Conservation (phyloP, 768 basidiomycete species). For the Auricularia cornea region DNA sequence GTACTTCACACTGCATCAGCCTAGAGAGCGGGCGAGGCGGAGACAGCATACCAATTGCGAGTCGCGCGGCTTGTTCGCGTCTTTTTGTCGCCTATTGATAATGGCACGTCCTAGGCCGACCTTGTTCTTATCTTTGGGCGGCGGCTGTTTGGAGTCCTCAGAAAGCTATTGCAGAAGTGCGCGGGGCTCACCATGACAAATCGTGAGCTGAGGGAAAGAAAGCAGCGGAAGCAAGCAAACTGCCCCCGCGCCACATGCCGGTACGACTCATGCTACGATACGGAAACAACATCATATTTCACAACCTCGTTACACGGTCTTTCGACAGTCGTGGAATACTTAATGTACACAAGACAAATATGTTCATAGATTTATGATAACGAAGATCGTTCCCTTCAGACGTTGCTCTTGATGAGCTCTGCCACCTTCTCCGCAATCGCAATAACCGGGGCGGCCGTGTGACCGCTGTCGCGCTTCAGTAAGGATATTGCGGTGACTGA, state of each 20-base stretch:
- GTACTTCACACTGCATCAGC: constrained; percentile 42
- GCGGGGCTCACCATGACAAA: neutral
- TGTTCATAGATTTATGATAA: no score
- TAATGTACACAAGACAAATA: no score
- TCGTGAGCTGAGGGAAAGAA: neutral
- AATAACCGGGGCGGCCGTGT: constrained; percentile 6
- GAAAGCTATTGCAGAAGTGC: neutral
- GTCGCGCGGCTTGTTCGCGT: constrained; percentile 51
- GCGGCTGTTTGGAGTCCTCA: neutral
- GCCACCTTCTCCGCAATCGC: constrained; percentile 16
- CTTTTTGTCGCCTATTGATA: constrained; percentile 83
- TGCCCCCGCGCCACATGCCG: no score
- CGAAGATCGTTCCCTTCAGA: no score
- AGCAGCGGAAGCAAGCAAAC: no score
- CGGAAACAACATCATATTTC: no score
- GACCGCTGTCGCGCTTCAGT: neutral
- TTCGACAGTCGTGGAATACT: no score
- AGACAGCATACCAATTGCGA: constrained; percentile 53
- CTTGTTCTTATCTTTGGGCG: constrained; percentile 19
- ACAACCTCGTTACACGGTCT: no score
- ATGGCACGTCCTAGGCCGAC: constrained; percentile 89
- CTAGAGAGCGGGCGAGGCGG: neutral
- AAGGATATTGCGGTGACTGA: constrained; percentile 26
- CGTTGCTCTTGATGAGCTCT: constrained; percentile 10
- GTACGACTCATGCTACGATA: no score